Evolutionary conservation across 192 early-diverging fungal species (phyloP).

Genomic region (Geosiphon pyriformis): DNA sequence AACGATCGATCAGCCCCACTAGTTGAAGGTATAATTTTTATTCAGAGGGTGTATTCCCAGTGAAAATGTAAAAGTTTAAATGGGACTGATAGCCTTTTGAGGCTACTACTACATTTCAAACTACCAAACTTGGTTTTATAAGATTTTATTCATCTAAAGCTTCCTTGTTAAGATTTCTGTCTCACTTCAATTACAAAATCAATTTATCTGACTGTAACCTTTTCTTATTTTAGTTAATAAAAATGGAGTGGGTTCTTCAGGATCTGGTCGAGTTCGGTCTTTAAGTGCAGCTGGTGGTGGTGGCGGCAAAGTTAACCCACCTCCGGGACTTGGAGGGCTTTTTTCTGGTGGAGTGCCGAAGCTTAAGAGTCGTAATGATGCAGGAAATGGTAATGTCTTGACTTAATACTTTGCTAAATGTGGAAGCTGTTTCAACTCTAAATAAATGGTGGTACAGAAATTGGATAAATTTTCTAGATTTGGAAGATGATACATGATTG

Average conservation of each 20-base stretch:
- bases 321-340: constrained; percentile 51
- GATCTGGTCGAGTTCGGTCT: constrained; percentile 23
- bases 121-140: background rate
- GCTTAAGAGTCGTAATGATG: constrained; percentile 43
- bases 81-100: too few species aligned
- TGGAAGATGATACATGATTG: too few species aligned
- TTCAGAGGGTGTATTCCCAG: too few species aligned
- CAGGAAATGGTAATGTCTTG: background rate
- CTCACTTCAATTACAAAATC: background rate
- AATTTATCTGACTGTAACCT: background rate
- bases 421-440: too few species aligned
- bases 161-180: background rate
- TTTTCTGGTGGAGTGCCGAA: constrained; percentile 63
- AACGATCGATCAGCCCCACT: constrained; percentile 65
- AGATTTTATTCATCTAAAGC: background rate
- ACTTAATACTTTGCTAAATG: too few species aligned
- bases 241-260: constrained; percentile 7
- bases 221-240: background rate
- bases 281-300: constrained; percentile 29
- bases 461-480: too few species aligned
- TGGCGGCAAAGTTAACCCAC: constrained; percentile 21
- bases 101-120: background rate
- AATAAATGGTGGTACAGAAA: constrained; percentile 49
- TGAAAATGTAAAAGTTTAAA: too few species aligned
- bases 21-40: constrained; percentile 40